Evolutionary conservation across 2,329 filamentous ascomycete genomes (phyloP), one percentile per base, ranked within the genome.

Genomic region (Trichoderma endophyticum): DNA sequence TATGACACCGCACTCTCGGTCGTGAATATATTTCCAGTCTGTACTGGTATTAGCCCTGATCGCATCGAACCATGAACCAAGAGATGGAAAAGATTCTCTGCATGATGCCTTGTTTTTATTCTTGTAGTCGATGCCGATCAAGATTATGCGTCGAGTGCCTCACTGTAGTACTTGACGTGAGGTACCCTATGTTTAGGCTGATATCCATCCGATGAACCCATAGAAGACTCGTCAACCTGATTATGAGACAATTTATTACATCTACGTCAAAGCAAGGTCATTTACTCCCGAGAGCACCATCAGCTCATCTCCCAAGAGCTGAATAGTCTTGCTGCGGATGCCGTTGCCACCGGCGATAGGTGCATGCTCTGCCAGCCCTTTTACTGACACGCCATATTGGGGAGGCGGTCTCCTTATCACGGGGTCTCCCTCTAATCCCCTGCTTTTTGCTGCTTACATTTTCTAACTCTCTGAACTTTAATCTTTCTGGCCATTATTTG

Each of bases 161-260:
- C 32, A 12, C 57, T 57, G n/a, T 6, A 57, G 64, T 57, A 67
- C 64, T 57, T 67, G 64, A n/a, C 26, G 21, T 57, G 30, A 39
- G 32, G 64, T 67, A 67, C 51, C 64, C 30, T 28, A 67, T 24
- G 51, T 66, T 67, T 67, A 67, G 64, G 64, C 64, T 67, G 64
- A 67, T 67, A 67, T 67, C 64, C 64, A 34, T 39, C 24, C 32
- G 21, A 66, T 57, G 32, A 36, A 51, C 32, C 32, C 51, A 57
- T 57, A 24, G 15, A 56, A 67, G 32, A 34, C 21, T 39, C 24
- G 48, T 57, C 51, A 14, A 36, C 12, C 15, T 24, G 48, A 67
- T 57, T 67, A 57, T 67, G 64, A 67, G 64, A 67, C 51, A 67
- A 66, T 66, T 67, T 56, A 28, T 67, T 57, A 48, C 64, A 67